These are phyloP conservation scores for Trichoderma sp. DNA, from an alignment of 2,329 filamentous ascomycete genomes.

Conservation along the genomic window DNA sequence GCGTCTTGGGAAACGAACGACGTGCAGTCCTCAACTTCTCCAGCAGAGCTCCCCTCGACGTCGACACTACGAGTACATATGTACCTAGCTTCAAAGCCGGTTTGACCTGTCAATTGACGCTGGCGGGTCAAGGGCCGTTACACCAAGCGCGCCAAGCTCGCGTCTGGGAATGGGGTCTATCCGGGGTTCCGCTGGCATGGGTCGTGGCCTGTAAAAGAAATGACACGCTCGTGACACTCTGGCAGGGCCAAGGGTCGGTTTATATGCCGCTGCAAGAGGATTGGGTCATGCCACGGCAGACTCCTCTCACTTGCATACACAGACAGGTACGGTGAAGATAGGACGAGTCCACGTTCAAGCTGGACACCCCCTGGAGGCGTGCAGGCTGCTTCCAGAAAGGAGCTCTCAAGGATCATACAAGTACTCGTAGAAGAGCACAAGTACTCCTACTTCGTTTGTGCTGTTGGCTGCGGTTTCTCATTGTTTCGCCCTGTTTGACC, in stretches of 20 bases:
- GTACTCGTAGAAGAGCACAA: neutral
- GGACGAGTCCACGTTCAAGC: neutral
- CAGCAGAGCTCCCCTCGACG: neutral
- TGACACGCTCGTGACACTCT: constrained; percentile 13
- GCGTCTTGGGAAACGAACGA: neutral
- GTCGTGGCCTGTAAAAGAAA: neutral
- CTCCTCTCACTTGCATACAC: constrained; percentile 8
- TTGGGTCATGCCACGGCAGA: constrained; percentile 9
- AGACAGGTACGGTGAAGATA: neutral
- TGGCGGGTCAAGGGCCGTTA: constrained; percentile 1
- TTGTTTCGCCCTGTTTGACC: neutral
- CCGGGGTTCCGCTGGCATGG: constrained; percentile 12
- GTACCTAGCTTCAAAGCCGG: neutral
- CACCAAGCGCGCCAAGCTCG: constrained; percentile 10
- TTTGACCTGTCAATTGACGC: constrained; percentile 14
- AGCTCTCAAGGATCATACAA: neutral
- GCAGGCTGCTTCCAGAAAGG: neutral
- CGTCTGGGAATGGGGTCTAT: neutral
- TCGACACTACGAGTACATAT: neutral
- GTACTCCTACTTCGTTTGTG: neutral
- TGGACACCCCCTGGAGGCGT: neutral
- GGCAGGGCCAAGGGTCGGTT: neutral
- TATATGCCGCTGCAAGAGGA: constrained; percentile 1
- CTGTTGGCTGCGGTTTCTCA: neutral
- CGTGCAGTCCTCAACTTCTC: neutral